phyloP scores from a whole-genome alignment of 345 rosid species.

The Bruguiera parviflora region DNA sequence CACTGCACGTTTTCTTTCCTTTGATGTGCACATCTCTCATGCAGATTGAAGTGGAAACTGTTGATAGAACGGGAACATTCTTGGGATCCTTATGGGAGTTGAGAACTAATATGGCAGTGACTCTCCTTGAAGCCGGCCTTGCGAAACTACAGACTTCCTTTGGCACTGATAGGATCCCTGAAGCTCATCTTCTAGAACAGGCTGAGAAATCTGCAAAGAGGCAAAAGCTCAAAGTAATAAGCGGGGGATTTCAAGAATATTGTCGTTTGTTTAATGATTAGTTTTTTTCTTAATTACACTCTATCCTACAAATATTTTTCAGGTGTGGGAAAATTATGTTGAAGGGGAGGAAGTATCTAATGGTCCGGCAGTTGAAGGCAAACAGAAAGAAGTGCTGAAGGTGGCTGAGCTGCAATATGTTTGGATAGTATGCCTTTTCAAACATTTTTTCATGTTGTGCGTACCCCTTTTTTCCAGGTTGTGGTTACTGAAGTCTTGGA shows the following conservation, averaged over 20 bases:
- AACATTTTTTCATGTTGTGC: conserved; percentile 1
- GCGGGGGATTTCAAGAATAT: background rate
- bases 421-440: background rate
- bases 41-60: conserved; percentile 91
- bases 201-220: conserved; percentile 86
- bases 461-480: conserved; percentile 49
- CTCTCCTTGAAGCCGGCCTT: conserved; percentile 89
- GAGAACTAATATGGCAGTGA: conserved; percentile 60
- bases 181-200: conserved; percentile 75
- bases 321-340: conserved; percentile 98
- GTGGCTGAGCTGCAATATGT: conserved; percentile 30
- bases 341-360: conserved; percentile 89
- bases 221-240: conserved; percentile 75
- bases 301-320: conserved; percentile 12
- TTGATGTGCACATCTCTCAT: conserved; percentile 5
- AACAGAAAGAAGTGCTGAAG: conserved; percentile 85
- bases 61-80: conserved; percentile 94
- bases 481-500: conserved; percentile 85
- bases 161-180: conserved; percentile 76
- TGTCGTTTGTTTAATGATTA: background rate
- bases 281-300: background rate
- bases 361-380: conserved; percentile 65
- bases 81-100: conserved; percentile 96
- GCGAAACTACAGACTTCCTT: conserved; percentile 86
- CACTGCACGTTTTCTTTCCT: conserved; percentile 4